Evolutionary conservation across 805 yeast genomes (phyloP), one percentile per base, ranked within the genome.

Genomic region (Candida krabiensis): DNA sequence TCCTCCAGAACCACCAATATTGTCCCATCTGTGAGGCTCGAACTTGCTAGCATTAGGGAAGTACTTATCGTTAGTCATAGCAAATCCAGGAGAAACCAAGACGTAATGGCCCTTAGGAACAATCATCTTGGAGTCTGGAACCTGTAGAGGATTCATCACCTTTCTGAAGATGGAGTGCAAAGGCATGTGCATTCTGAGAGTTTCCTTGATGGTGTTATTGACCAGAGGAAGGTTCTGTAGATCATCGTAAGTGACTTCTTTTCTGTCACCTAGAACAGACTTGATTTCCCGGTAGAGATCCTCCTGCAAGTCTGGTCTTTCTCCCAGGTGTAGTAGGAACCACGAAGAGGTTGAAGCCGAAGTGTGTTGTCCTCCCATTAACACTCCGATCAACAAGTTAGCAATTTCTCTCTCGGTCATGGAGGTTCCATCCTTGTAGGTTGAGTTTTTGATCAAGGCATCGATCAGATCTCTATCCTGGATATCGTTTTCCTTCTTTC

Each of bases 331-430:
- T 49, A 93, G 74, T 58, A 93, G 70, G 57, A 81, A 80, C 99
- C 99, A 93, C 13, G 97, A 85, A 28, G 96, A 86, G 16, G 99
- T 93, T 17, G 98, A 77, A 30, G 98, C 93, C 47, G 96, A 85
- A 19, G 99, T 93, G 65, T 93, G 99, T 71, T 93, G 99, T 47
- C 99, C 99, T 56, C 99, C 99, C 99, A 93, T 93, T 45, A 93
- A 73, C 38, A 93, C 84, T 64, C 98, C 99, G 64, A 93, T 91
- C 63, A 89, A 71, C 63, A 93, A 72, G 66, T 90, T 86, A 34
- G 98, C 93, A 58, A 93, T 88, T 68, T 93, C 96, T 62, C 83
- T 82, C 63, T 93, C 99, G 19, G 96, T 83, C 97, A 93, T 90
- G 57, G 75, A 74, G 33, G 82, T 80, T 53, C 99, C 99, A 60